A percentile compares a stretch with the other conserved stretches of the same genome.
phyloP scores from a whole-genome alignment of 164 flowering plant species.

The Saururus chinensis region DNA sequence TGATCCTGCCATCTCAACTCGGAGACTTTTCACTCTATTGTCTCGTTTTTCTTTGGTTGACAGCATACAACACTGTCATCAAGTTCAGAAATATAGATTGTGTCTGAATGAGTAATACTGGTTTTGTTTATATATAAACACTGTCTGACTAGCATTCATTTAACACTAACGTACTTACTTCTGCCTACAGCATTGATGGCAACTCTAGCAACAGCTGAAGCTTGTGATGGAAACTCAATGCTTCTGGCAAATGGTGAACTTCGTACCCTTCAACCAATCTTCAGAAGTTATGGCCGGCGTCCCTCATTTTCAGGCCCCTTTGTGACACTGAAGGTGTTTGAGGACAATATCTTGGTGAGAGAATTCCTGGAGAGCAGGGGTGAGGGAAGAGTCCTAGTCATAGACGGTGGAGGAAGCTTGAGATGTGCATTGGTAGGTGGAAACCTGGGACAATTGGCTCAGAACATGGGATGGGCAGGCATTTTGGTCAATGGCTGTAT shows the following conservation, averaged over 20 bases:
- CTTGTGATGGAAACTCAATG: constrained; percentile 44
- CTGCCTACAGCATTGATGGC: constrained; percentile 28
- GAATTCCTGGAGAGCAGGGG: constrained; percentile 52
- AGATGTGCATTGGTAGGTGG: constrained; percentile 75
- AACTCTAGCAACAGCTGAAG: constrained; percentile 51
- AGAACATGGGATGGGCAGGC: constrained; percentile 63
- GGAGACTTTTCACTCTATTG: too few species aligned
- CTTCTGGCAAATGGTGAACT: constrained; percentile 43
- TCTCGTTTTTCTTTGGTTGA: too few species aligned
- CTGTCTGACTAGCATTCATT: too few species aligned
- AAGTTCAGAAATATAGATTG: too few species aligned
- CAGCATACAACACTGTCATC: too few species aligned
- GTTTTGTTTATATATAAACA: too few species aligned
- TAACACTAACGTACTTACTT: not conserved
- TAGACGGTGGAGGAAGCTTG: constrained; percentile 71
- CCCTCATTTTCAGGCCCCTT: constrained; percentile 53
- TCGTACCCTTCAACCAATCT: constrained; percentile 46
- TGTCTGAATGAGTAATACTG: too few species aligned
- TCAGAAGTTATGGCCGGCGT: constrained; percentile 45
- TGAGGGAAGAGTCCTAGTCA: constrained; percentile 63
- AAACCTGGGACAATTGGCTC: constrained; percentile 56
- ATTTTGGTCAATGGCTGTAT: constrained; percentile 67
- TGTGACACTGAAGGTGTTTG: constrained; percentile 56
- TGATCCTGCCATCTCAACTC: too few species aligned
- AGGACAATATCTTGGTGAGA: constrained; percentile 66